A percentile compares a stretch with the other conserved stretches of the same genome.
Conservation (phyloP, 805 yeast genomes). For the Wickerhamomyces alni region DNA sequence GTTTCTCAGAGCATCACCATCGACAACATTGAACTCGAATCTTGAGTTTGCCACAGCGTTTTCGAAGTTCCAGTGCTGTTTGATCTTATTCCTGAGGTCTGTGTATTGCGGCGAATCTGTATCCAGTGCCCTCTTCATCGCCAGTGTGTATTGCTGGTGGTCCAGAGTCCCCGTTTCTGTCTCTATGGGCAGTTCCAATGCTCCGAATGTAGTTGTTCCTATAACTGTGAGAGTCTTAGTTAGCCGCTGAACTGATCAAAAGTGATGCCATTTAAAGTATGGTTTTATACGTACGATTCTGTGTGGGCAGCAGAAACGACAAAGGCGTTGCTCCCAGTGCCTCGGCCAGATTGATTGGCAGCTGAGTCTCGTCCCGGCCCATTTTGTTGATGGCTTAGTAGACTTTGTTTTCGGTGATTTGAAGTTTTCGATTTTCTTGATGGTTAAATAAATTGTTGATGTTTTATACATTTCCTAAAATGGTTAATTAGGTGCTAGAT, state of each 20-base stretch:
- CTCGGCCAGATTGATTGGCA: constrained; percentile 20
- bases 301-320: constrained; percentile 33
- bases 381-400: background rate
- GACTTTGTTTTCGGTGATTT: no score
- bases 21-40: constrained; percentile 2
- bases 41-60: constrained; percentile 1
- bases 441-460: background rate
- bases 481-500: no score
- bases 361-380: background rate
- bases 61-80: background rate
- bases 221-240: constrained; percentile 10
- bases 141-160: constrained; percentile 2
- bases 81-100: background rate
- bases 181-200: constrained; percentile 1
- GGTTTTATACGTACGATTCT: constrained; percentile 27
- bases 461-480: no score
- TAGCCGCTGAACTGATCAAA: background rate
- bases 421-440: background rate
- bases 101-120: background rate
- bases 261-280: background rate
- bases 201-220: background rate
- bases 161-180: constrained; percentile 3
- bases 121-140: constrained; percentile 1
- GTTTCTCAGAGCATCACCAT: background rate
- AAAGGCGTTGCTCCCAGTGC: constrained; percentile 30